Base-by-base conservation (phyloP, 225 moss, liverwort and hornwort genomes). In the Asterella californica region DNA sequence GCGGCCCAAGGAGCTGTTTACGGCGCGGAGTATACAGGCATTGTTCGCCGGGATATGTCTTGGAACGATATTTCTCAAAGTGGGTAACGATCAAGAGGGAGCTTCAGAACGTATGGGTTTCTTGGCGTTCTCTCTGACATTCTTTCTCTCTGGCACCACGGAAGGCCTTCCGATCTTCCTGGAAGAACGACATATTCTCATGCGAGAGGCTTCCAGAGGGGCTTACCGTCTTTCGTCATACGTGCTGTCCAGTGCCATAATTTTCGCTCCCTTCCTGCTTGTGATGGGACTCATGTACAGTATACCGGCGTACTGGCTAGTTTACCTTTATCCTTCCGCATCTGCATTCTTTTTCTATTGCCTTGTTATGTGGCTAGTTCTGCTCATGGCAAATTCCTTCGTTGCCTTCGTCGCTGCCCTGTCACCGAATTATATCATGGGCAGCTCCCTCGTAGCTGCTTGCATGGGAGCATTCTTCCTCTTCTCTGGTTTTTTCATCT, bases 201-300 rank as follows among this genome's bases (percentile, higher is more conserved):
- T 86, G 25, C 79, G 90, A n/a, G 94, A 95, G 72, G 86, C 89
- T 0, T 95, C 94, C 1, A 85, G 94, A 55, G 94, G 94, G 0
- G 94, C 94, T 5, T 95, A 95, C 50, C 91, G 94, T 24, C 79
- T 95, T 47, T 95, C 94, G 0, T 90, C 90, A 3, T 95, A 95
- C 63, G 85, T 86, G 22, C 75, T 95, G 0, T 89, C 94, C 49
- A 93, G 91, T 80, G 87, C 89, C 5, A 71, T 95, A 15, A 83
- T 95, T 10, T 95, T 93, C 57, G 82, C 90, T 15, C 94, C 94
- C 0, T 91, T 95, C 21, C 81, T 95, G 33, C 70, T 91, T 48
- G 64, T 84, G 27, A 74, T 95, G 25, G 91, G 86, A 1, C 4
- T 90, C 14, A 42, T 95, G 4, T 95, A 83, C 71, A 72, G 80